Base-by-base conservation (phyloP, 2,329 filamentous ascomycete species). In the Neonectria coccinea region DNA sequence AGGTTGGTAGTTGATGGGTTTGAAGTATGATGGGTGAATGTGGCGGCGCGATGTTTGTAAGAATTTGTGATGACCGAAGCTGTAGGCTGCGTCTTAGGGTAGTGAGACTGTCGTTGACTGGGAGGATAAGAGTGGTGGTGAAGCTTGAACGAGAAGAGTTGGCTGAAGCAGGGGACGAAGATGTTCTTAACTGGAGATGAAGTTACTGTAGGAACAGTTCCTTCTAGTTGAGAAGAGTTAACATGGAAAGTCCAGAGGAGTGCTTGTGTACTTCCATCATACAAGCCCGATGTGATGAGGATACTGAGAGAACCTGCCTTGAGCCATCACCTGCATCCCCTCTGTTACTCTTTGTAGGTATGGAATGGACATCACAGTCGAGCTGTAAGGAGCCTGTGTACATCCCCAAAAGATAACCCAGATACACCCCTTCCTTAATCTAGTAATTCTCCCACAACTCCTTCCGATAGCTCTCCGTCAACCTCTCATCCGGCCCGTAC, bases 381-480 rank as follows among this genome's bases (percentile, higher is more conserved):
- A 39, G 12, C 7, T 16, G 12, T 16, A 16, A n/a, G 14, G 36
- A 39, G 14, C 7, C 6, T 8, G 36, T 8, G 14, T 39, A 1
- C 36, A 18, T 27, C 58, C 12, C 42, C 36, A 44, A 44, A 8
- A 12, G 6, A 36, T 29, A 14, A n/a, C 22, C 20, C 25, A 2
- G 16, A 31, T 33, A 33, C 12, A 31, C 10, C 10, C 18, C 10
- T 22, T 33, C 48, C 29, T 8, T 9, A 7, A 33, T 27, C 14
- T 59, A 85, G 65, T 83, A 85, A 64, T 88, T 84, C 69, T 87
- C 85, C 95, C 95, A 98, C 53, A 98, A 81, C 80, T 97, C 93
- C 81, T 92, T 93, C 59, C 87, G 84, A 79, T 93, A 98, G 1
- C 85, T 92, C 79, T 97, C 93, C 0, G 96, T 98, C 77, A 99